phyloP scores from a whole-genome alignment of 176 grass and related monocot species.

The Oryza australiensis region DNA sequence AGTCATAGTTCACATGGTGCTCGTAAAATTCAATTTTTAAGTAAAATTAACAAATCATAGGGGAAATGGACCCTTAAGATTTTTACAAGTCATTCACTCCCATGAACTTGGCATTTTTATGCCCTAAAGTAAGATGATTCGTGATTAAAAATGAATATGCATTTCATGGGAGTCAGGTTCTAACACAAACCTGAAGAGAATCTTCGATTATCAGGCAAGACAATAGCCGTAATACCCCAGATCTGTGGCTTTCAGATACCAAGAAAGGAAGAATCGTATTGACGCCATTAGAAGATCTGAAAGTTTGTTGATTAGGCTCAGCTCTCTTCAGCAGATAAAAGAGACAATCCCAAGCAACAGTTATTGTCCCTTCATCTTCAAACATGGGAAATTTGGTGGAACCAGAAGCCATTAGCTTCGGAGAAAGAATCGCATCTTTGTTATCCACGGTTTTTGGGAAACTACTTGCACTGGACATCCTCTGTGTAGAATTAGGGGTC shows the following conservation, averaged over 20 bases:
- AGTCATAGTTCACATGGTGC: constrained; percentile 18
- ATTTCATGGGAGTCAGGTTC: constrained; percentile 4
- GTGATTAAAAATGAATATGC: constrained; percentile 26
- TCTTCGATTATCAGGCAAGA: constrained; percentile 99
- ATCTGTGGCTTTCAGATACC: constrained; percentile 76
- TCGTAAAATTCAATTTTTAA: constrained; percentile 27
- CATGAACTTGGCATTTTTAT: constrained; percentile 15
- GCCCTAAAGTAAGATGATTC: constrained; percentile 14
- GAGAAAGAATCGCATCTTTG: constrained; percentile 82
- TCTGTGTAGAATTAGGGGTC: constrained; percentile 55
- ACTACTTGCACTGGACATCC: constrained; percentile 44
- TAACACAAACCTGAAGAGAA: constrained; percentile 78
- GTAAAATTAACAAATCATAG: constrained; percentile 23
- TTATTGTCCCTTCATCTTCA: constrained; percentile 89
- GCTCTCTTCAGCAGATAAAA: constrained; percentile 95
- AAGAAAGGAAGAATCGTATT: constrained; percentile 86
- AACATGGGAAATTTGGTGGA: constrained; percentile 76
- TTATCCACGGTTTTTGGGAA: constrained; percentile 72
- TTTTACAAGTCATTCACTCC: constrained; percentile 19
- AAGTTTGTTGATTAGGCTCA: constrained; percentile 94
- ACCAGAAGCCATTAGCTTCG: constrained; percentile 70
- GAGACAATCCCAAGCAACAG: constrained; percentile 98
- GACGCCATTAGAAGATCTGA: constrained; percentile 84
- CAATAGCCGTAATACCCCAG: constrained; percentile 78
- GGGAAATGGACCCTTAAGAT: constrained; percentile 24